Evolutionary conservation across 129 eudicot genomes (phyloP), one percentile per base, ranked within the genome.

Genomic region (Deinandra increscens): DNA sequence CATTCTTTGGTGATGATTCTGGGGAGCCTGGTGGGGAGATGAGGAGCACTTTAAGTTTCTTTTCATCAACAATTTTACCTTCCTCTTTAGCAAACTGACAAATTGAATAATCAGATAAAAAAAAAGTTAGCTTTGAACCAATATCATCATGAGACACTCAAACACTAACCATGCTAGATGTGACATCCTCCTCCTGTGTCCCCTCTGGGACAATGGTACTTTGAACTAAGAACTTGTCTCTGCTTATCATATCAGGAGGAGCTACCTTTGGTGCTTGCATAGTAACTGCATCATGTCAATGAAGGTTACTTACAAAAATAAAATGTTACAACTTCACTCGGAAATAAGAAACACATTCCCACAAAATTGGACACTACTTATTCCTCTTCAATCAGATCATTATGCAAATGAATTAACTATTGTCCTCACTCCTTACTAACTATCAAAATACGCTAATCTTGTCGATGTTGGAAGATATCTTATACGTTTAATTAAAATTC

Each of bases 151-250:
- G 36, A 50, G 36, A 60, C 26, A 58, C 41, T 58, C 13, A 5
- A 59, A 29, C 42, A 75, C 78, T n/a, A 64, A 87, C 93, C 89
- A 78, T 81, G 64, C 70, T 73, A 72, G 89, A 69, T 18, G 86
- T 79, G 33, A 87, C 75, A 42, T 82, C 85, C 64, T 82, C 83
- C 53, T 86, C 91, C 67, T 50, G 49, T 55, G 83, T 82, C 18
- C 81, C 91, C 60, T 60, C 87, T 38, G 87, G 66, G 23, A 86
- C 91, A 62, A 67, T 31, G 14, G 85, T 69, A 75, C 85, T 83
- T 70, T 85, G 88, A 81, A 88, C 80, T 78, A 83, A 75, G 65
- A 88, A 88, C 76, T 88, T 88, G 87, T 88, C 96, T 74, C 80
- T 85, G 84, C 88, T 85, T 12, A 64, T 60, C 78, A 76, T 45